Evolutionary conservation across 2,329 filamentous ascomycete genomes (phyloP).

Genomic region (Colletotrichum sp.): DNA sequence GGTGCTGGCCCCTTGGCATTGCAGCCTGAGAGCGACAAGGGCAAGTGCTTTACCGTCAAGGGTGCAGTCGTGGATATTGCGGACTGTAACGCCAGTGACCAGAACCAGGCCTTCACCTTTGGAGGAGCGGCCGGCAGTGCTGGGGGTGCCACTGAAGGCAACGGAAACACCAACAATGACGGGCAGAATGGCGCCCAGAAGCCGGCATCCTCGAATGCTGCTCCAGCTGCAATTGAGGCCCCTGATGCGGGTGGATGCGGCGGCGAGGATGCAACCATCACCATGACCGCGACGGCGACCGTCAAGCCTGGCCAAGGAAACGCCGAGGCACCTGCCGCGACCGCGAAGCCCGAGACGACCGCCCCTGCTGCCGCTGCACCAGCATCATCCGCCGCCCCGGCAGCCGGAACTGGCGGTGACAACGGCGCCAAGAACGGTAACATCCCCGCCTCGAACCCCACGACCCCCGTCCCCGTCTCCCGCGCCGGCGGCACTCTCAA

Average conservation of each 20-base stretch:
- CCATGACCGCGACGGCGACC: constrained; percentile 1
- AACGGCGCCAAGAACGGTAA: not conserved
- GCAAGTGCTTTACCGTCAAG: constrained; percentile 51
- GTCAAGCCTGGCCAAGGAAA: not conserved
- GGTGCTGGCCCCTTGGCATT: constrained; percentile 45
- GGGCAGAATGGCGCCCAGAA: not conserved
- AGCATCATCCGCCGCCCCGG: not conserved
- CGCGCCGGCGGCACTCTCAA: constrained; percentile 53
- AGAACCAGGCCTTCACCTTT: constrained; percentile 46
- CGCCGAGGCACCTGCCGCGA: not conserved
- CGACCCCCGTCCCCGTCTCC: constrained; percentile 50
- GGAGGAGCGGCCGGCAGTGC: constrained; percentile 7
- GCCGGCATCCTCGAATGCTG: not conserved
- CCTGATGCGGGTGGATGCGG: not conserved
- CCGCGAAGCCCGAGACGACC: not conserved
- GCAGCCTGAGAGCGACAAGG: constrained; percentile 47
- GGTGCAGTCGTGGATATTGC: constrained; percentile 47
- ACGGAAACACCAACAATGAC: not conserved
- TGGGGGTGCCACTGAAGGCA: constrained; percentile 7
- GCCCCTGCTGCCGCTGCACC: not conserved
- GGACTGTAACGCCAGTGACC: constrained; percentile 42
- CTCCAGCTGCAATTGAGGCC: not conserved
- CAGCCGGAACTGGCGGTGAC: not conserved
- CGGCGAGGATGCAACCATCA: not conserved
- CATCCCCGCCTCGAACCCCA: constrained; percentile 40